Conservation (phyloP, 2,329 filamentous ascomycete species). For the Scedosporium boydii region DNA sequence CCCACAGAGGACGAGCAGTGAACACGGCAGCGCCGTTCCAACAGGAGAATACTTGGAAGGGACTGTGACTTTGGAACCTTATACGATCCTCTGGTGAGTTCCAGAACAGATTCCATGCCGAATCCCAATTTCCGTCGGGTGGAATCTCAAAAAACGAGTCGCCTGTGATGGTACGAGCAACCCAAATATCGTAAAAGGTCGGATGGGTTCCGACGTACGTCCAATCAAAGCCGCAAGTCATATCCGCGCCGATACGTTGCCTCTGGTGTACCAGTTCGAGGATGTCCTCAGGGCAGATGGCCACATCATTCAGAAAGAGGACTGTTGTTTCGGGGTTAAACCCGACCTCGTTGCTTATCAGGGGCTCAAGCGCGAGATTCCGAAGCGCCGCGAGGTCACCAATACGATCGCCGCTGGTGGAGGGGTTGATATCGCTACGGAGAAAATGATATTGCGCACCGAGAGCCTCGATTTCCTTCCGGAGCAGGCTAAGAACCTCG, state of each 20-base stretch:
- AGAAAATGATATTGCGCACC: constrained; percentile 30
- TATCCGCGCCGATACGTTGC: constrained; percentile 34
- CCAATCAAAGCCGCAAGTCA: constrained; percentile 53
- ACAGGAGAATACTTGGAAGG: constrained; percentile 51
- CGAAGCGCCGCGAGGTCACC: constrained; percentile 37
- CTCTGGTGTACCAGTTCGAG: constrained; percentile 45
- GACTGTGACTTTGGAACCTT: constrained; percentile 25
- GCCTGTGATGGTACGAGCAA: constrained; percentile 40
- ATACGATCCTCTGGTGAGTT: constrained; percentile 27
- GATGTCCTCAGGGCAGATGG: constrained; percentile 42
- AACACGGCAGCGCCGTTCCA: constrained; percentile 49
- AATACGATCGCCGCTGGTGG: constrained; percentile 31
- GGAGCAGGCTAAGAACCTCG: constrained; percentile 33
- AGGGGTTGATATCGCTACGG: constrained; percentile 32
- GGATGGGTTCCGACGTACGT: constrained; percentile 30
- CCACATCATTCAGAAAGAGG: constrained; percentile 46
- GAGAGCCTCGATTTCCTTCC: constrained; percentile 21
- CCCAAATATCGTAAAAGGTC: constrained; percentile 49
- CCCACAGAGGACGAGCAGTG: constrained; percentile 34
- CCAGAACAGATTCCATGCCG: constrained; percentile 42
- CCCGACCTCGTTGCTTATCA: constrained; percentile 19
- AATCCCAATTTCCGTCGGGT: constrained; percentile 36
- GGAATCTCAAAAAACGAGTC: constrained; percentile 47
- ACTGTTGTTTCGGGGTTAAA: constrained; percentile 30
- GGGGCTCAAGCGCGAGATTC: constrained; percentile 40